These are phyloP conservation scores for Candida albicans DNA, from an alignment of 1,139 yeast genomes.

Conservation along the genomic window DNA sequence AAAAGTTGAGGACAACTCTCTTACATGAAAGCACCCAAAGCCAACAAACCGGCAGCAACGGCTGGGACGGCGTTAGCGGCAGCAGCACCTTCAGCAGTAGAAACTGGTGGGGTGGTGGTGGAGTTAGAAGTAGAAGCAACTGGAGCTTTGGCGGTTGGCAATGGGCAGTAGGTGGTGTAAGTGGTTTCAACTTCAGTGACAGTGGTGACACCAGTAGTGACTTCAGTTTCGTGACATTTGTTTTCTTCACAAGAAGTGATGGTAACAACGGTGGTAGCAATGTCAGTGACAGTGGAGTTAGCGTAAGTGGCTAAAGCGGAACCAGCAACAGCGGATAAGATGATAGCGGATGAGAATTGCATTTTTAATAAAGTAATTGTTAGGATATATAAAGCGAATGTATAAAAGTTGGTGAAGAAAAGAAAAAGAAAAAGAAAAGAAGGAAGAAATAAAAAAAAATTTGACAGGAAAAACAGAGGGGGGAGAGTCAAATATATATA, in stretches of 20 bases:
- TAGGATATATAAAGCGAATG: constrained; percentile 3
- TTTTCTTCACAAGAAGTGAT: constrained; percentile 47
- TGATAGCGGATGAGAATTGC: constrained; percentile 24
- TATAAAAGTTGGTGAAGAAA: constrained; percentile 3
- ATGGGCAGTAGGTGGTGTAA: constrained; percentile 38
- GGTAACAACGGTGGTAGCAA: constrained; percentile 36
- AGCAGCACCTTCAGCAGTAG: constrained; percentile 16
- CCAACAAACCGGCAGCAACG: constrained; percentile 23
- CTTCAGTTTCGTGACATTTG: constrained; percentile 31
- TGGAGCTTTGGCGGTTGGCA: constrained; percentile 12
- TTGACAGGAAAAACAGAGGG: neutral
- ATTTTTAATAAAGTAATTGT: neutral
- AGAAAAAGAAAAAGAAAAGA: constrained; percentile 1
- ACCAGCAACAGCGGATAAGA: constrained; percentile 14
- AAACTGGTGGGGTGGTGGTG: constrained; percentile 8
- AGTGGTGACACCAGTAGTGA: constrained; percentile 35
- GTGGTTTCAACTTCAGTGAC: constrained; percentile 27
- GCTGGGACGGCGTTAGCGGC: constrained; percentile 18
- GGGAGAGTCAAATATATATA: constrained; percentile 8
- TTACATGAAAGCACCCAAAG: constrained; percentile 16
- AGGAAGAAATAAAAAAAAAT: constrained; percentile 3
- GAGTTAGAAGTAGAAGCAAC: constrained; percentile 11
- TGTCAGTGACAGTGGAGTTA: constrained; percentile 33
- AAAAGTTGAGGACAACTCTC: constrained; percentile 6
- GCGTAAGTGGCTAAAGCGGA: constrained; percentile 9